Percentiles rank a stretch among this genome's conserved stretches.
phyloP scores from a whole-genome alignment of 495 filamentous ascomycete genomes.

The Lasiosphaeria hispida region DNA sequence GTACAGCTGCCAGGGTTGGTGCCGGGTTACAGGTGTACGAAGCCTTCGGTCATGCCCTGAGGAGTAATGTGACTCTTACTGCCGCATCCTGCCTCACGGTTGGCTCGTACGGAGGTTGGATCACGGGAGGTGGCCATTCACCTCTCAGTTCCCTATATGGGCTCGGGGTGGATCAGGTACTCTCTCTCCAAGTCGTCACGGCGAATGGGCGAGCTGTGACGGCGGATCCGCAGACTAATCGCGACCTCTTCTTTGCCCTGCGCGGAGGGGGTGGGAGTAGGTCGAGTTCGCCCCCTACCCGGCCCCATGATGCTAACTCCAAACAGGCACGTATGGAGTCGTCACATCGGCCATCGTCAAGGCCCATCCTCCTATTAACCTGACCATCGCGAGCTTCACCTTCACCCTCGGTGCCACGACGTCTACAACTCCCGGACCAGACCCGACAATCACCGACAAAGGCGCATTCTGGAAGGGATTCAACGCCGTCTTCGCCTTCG shows the following conservation, averaged over 20 bases:
- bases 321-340: constrained; percentile 53
- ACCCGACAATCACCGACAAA: constrained; percentile 8
- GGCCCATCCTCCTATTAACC: constrained; percentile 34
- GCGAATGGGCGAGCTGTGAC: constrained; percentile 44
- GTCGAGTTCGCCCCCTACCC: not conserved
- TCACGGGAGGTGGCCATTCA: constrained; percentile 46
- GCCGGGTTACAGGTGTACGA: constrained; percentile 46
- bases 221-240: constrained; percentile 41
- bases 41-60: constrained; percentile 30
- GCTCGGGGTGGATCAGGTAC: constrained; percentile 48
- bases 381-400: constrained; percentile 33
- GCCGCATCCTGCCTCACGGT: constrained; percentile 34
- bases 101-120: constrained; percentile 44
- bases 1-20: constrained; percentile 40
- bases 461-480: constrained; percentile 52
- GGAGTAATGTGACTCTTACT: constrained; percentile 40
- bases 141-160: constrained; percentile 44
- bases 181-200: constrained; percentile 46
- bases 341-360: constrained; percentile 51
- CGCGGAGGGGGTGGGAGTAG: constrained; percentile 51
- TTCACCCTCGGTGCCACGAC: constrained; percentile 22
- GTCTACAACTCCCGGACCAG: constrained; percentile 25
- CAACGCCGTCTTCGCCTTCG: constrained; percentile 39
- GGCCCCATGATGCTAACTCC: not conserved
- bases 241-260: constrained; percentile 53